Conservation (phyloP, 345 rosid species). For the Brassica napus region DNA sequence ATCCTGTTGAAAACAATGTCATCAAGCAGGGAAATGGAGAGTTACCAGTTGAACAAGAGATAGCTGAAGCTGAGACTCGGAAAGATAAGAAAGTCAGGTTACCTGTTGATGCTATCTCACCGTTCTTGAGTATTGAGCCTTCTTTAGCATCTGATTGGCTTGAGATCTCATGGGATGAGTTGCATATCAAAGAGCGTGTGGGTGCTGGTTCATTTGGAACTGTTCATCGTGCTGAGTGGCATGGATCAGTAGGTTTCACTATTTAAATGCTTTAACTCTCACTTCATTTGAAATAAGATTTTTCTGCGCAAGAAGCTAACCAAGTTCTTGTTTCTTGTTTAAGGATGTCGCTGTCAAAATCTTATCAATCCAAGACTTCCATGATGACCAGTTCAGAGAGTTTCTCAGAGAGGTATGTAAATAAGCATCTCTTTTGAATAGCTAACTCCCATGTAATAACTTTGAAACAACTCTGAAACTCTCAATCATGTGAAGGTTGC, state of each 20-base stretch:
- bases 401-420: constrained; percentile 80
- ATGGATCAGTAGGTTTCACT: constrained; percentile 78
- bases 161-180: constrained; percentile 88
- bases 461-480: constrained; percentile 1
- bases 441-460: background rate
- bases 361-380: constrained; percentile 80
- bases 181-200: constrained; percentile 86
- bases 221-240: constrained; percentile 99
- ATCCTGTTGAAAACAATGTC: constrained; percentile 33
- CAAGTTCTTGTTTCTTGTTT: constrained; percentile 13
- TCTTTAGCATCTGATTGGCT: constrained; percentile 99
- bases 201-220: constrained; percentile 99
- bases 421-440: background rate
- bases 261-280: background rate
- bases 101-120: constrained; percentile 50
- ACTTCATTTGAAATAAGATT: background rate
- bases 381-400: constrained; percentile 85
- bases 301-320: constrained; percentile 5
- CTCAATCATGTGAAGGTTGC: constrained; percentile 58
- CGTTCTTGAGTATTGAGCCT: constrained; percentile 76
- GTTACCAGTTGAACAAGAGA: constrained; percentile 42
- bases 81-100: constrained; percentile 46
- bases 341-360: constrained; percentile 98
- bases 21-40: constrained; percentile 43
- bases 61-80: constrained; percentile 43